A percentile compares a stretch with the other conserved stretches of the same genome.
Conservation (phyloP, 75 land plant species). For the Picea glauca region DNA sequence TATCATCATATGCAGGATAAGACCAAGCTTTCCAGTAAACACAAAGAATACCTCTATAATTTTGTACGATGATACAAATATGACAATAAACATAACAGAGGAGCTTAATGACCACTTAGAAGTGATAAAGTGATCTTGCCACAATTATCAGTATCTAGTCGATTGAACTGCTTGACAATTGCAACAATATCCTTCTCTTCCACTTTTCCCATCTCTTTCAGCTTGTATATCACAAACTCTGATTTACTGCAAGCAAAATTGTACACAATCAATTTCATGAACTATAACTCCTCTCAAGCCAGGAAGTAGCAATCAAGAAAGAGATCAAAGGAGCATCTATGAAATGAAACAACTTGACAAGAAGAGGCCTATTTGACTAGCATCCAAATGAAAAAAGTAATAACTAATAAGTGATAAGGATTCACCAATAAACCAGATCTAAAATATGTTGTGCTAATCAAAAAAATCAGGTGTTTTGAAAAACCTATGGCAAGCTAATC, state of each 20-base stretch:
- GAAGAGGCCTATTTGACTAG: neutral
- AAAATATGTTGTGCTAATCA: too few relatives aligned
- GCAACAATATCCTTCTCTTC: slow-evolving; percentile 41
- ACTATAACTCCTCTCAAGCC: neutral
- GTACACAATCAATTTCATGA: neutral
- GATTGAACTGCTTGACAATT: slow-evolving; percentile 54
- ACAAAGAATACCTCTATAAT: neutral
- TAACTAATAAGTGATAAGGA: too few relatives aligned
- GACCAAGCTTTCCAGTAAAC: neutral
- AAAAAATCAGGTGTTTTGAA: too few relatives aligned
- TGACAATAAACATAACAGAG: neutral
- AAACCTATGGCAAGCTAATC: too few relatives aligned
- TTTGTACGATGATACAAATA: neutral
- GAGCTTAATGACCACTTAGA: slow-evolving; percentile 20
- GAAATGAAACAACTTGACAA: neutral
- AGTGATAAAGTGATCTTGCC: slow-evolving; percentile 63
- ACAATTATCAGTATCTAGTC: slow-evolving; percentile 45
- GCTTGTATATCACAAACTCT: slow-evolving; percentile 68
- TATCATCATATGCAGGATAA: neutral
- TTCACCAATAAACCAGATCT: too few relatives aligned
- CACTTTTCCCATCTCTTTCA: slow-evolving; percentile 67
- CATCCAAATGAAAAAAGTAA: neutral
- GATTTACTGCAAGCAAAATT: slow-evolving; percentile 53
- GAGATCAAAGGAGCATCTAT: neutral
- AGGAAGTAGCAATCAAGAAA: neutral